A percentile compares a stretch with the other conserved stretches of the same genome.
These are phyloP conservation scores for Abeoforma whisleri DNA, from an alignment of 78 protist species.

Conservation along the genomic window DNA sequence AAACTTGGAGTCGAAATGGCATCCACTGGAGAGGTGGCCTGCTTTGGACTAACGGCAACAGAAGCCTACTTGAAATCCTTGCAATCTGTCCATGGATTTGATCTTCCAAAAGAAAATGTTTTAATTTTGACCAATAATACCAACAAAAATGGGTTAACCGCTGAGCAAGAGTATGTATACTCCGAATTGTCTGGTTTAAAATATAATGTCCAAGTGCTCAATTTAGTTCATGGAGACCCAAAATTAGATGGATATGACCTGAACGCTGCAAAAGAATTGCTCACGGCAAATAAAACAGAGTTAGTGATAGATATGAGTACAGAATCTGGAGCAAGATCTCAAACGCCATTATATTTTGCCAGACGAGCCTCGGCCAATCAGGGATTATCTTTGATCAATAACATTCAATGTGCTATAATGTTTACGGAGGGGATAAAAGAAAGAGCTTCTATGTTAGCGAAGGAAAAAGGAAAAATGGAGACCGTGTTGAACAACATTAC, in stretches of 20 bases:
- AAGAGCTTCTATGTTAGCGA: conserved; percentile 44
- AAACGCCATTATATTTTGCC: conserved; percentile 57
- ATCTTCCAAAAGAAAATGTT: conserved; percentile 51
- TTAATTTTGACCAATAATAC: conserved; percentile 46
- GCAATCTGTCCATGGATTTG: conserved; percentile 63
- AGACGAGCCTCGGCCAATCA: not conserved
- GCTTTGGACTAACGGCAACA: conserved; percentile 64
- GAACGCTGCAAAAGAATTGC: not conserved
- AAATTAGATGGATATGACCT: too few relatives aligned
- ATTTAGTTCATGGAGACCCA: too few relatives aligned
- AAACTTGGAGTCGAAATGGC: conserved; percentile 94
- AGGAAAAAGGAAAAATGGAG: conserved; percentile 52
- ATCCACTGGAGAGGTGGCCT: conserved; percentile 88
- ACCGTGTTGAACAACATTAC: not conserved
- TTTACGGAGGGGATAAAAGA: not conserved
- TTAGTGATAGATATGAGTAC: not conserved
- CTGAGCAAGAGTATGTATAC: too few relatives aligned
- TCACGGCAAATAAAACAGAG: not conserved
- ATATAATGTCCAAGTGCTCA: too few relatives aligned
- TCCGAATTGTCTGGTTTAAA: too few relatives aligned
- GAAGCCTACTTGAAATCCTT: conserved; percentile 86
- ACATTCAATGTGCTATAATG: not conserved
- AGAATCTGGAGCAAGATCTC: conserved; percentile 48
- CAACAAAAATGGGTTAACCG: too few relatives aligned
- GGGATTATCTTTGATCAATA: not conserved